Evolutionary conservation across 495 filamentous ascomycete genomes (phyloP), one percentile per base, ranked within the genome.

Genomic region (Penicillium angulare): DNA sequence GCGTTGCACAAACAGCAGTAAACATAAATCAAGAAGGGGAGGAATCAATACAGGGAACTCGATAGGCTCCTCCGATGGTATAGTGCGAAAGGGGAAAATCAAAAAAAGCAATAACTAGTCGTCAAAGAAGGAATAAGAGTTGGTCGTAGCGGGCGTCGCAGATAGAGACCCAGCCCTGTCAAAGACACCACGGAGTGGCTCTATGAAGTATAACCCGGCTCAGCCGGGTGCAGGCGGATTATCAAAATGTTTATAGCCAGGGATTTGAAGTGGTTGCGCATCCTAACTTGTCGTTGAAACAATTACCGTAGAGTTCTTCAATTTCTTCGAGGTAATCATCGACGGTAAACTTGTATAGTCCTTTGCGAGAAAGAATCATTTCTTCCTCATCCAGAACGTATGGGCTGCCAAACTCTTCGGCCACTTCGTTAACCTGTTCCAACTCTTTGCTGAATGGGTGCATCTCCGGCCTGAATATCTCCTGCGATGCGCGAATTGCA

Each of bases 301-400:
- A 70, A 47, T 73, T 75, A 39, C 71, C 69, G 52, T 86, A 86
- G 6, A 93, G 71, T 18, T 80, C 81, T 52, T 86, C 75, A 49
- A 98, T 87, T 70, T 96, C 93, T 47, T 69, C 71, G 46, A 92
- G 69, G 67, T 98, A 98, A 63, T 97, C 93, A 16, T 86, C 79
- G 10, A 86, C 89, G 10, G 77, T 75, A 65, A 92, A 91, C 60
- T 85, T 88, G 61, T 73, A 76, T 5, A 97, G 74, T 10, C 89
- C 90, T 40, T 78, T 80, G 22, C 76, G 72, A 35, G 75, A 59
- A 56, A 93, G 68, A 27, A 84, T 78, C 50, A 81, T 68, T 60
- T 89, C 87, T 60, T 93, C 90, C 21, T 85, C 81, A 40, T 88
- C 83, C 36, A 87, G 75, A n/a, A 81, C 64, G 42, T 85, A 81